phyloP scores from a whole-genome alignment of 2,329 filamentous ascomycete species.

The Chalaropsis ovoidea region DNA sequence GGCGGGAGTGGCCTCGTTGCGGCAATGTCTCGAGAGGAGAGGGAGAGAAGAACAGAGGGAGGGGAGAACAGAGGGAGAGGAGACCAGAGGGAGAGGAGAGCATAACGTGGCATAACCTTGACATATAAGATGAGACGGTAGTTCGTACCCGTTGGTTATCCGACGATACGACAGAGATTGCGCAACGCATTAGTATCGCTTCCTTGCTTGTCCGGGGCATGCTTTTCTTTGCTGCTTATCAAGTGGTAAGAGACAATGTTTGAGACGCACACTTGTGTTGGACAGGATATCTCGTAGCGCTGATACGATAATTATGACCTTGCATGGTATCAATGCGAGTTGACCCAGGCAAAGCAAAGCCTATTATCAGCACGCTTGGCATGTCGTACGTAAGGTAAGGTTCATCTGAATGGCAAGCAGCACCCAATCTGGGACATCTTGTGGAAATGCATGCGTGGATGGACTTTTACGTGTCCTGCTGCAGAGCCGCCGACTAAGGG shows the following conservation, averaged over 20 bases:
- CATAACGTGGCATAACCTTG: neutral
- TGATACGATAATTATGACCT: slow-evolving; percentile 8
- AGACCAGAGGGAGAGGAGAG: too few relatives aligned
- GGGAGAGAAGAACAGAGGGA: neutral
- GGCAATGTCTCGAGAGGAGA: neutral
- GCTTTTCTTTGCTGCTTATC: neutral
- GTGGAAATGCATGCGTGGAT: neutral
- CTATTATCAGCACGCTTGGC: neutral
- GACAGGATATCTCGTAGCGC: neutral
- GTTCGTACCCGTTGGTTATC: too few relatives aligned
- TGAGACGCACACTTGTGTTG: neutral
- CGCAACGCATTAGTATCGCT: neutral
- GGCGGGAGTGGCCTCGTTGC: neutral
- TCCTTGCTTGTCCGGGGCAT: neutral
- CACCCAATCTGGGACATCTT: neutral
- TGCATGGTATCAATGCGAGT: neutral
- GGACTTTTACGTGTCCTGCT: too few relatives aligned
- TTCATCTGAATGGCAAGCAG: neutral
- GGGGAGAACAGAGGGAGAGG: too few relatives aligned
- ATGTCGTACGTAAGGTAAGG: neutral
- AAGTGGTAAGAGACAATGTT: neutral
- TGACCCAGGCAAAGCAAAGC: neutral
- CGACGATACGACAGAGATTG: neutral
- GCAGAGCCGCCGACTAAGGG: too few relatives aligned
- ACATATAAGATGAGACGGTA: too few relatives aligned